Conservation (phyloP, 2,329 filamentous ascomycete genomes). For the Calonectria pteridis region DNA sequence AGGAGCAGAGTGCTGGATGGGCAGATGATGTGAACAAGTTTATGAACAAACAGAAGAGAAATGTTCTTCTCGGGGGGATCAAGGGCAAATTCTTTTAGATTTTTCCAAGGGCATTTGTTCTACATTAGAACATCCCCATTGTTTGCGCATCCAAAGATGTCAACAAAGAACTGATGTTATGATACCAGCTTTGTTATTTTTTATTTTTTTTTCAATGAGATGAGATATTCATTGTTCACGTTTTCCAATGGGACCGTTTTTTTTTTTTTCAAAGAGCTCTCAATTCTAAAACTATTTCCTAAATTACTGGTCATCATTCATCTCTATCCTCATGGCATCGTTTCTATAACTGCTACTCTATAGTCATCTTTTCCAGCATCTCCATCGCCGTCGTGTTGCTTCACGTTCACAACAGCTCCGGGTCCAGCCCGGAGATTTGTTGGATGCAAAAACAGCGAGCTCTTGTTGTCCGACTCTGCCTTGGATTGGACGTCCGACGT, state of each 20-base stretch:
- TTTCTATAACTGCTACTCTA: background rate
- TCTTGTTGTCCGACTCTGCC: background rate
- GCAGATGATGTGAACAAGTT: conserved; percentile 90
- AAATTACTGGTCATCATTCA: background rate
- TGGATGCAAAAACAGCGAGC: background rate
- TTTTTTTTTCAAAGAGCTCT: background rate
- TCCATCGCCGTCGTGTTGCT: background rate
- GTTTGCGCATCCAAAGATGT: background rate
- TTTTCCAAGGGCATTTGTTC: background rate
- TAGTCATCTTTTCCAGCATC: background rate
- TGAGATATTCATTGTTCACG: background rate
- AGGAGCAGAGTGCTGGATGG: conserved; percentile 85
- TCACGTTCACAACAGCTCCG: background rate
- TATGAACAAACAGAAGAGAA: conserved; percentile 88
- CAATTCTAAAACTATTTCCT: background rate
- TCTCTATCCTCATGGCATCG: background rate
- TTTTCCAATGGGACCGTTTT: background rate
- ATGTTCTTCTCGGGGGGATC: conserved; percentile 78
- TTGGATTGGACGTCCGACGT: background rate
- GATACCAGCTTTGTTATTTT: conserved; percentile 4
- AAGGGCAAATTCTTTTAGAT: conserved; percentile 68
- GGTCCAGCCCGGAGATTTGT: background rate
- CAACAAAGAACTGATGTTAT: background rate
- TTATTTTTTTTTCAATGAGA: background rate
- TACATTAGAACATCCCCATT: background rate